Evolutionary conservation across 768 basidiomycete genomes (phyloP), one percentile per base, ranked within the genome.

Genomic region (Pholiota molesta): DNA sequence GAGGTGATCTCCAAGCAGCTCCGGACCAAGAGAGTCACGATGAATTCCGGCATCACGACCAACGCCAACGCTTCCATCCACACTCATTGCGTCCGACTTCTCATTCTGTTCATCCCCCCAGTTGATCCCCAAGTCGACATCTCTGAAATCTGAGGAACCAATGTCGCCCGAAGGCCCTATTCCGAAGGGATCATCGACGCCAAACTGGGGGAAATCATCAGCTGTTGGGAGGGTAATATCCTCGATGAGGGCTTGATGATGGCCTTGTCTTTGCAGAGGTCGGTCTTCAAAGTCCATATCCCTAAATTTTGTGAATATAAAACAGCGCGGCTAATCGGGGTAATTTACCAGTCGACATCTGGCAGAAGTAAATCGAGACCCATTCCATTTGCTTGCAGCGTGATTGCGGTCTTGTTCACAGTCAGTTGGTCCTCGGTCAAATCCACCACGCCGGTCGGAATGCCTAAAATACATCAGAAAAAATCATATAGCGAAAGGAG

Each of bases 401-500:
- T 97, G 75, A 98, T 97, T 29, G 95, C 86, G 63, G 92, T 93
- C 70, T 89, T 88, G 72, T 89, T 90, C 39, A 94, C 94, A 0
- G 86, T 86, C 1, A 96, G 83, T 74, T 97, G 94, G 63, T 97
- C 96, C 65, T 97, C 95, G 5, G 95, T 94, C 85, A 99, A 86
- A 76, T 99, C 97, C 39, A 98, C 97, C 9, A 95, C 77, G 62
- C 95, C 17, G 95, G 95, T 57, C 95, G 90, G 76, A 99, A 98
- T 3, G 95, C 94, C 95, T 95, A 56, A 21, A 44, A 57, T 57
- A 13, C 26, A 51, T 61, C 57, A 69, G 55, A 28, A 9, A 61
- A 52, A 29, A 49, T 17, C 28, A 55, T 21, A 28, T 35, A 55
- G 4, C 44, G 19, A 21, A 10, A 23, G 9, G 28, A 33, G 11